These are phyloP conservation scores for Aspergillus uvarum DNA, from an alignment of 2,329 filamentous ascomycete species.

Conservation along the genomic window DNA sequence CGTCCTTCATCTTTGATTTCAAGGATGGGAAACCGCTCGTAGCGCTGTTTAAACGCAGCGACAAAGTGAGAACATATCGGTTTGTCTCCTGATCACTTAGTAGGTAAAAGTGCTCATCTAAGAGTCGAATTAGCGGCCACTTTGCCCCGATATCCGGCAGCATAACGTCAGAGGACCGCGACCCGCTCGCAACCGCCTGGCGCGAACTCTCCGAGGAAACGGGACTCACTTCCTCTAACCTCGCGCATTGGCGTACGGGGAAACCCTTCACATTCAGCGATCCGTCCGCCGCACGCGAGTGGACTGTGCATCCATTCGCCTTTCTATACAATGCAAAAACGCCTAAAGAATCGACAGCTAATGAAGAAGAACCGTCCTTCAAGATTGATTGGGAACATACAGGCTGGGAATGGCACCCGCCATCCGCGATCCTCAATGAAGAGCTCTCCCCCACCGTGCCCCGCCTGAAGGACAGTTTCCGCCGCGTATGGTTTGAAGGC, in stretches of 20 bases:
- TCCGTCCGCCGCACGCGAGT: conserved; percentile 53
- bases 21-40: conserved; percentile 44
- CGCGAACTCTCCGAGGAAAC: conserved; percentile 66
- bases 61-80: conserved; percentile 60
- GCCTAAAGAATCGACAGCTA: conserved; percentile 27
- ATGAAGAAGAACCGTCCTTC: conserved; percentile 51
- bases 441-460: conserved; percentile 56
- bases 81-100: conserved; percentile 27
- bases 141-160: conserved; percentile 63
- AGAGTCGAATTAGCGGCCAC: conserved; percentile 40
- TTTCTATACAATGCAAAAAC: conserved; percentile 46
- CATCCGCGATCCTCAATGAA: conserved; percentile 50
- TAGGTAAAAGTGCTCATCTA: neutral
- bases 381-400: conserved; percentile 64
- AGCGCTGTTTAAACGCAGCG: conserved; percentile 63
- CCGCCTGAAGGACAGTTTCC: conserved; percentile 56
- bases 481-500: conserved; percentile 60
- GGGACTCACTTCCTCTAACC: conserved; percentile 47
- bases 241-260: conserved; percentile 57
- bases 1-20: conserved; percentile 44
- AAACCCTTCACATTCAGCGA: conserved; percentile 61
- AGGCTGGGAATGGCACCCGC: conserved; percentile 58
- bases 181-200: conserved; percentile 58
- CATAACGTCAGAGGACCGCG: conserved; percentile 55
- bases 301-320: conserved; percentile 64